Base-by-base conservation (phyloP, 2,329 filamentous ascomycete genomes). In the Canariomyces notabilis region DNA sequence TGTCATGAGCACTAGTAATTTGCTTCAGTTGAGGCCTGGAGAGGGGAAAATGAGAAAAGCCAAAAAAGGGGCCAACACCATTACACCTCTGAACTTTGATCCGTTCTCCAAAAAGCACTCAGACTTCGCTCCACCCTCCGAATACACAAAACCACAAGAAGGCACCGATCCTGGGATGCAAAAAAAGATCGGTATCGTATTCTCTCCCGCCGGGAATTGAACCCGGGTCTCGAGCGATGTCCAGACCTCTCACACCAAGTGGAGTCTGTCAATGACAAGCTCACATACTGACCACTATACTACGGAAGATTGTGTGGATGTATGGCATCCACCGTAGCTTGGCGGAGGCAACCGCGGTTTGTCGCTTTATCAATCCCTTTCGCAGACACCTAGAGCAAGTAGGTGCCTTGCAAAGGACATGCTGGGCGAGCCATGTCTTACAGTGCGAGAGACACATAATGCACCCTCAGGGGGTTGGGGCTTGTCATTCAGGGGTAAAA, bases 231-330 rank as follows among this genome's bases (percentile, higher is more conserved):
- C 42, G 47, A 46, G 38, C 42, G 39, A 33, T n/a, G 38, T 36
- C 16, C 15, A 22, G 8, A 29, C 26, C 14, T 12, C 19, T 23
- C n/a, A n/a, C n/a, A n/a, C n/a, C n/a, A n/a, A n/a, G 5, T 5
- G 14, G 5, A 33, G 39, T 14, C 26, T 11, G 31, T n/a, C n/a
- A 15, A 29, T 43, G 31, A 42, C 38, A 42, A 42, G 38, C 42
- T 46, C 38, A 45, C 37, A 46, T 36, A 49, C 35, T 42, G 31
- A 46, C 39, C 42, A 42, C 44, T 49, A 45, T 41, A 39, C 38
- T 45, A 49, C 42, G 29, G 37, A 45, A 46, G 29, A 49, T 8
- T n/a, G n/a, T 43, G 31, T 43, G 32, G 35, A 21, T 40, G 43
- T 43, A 6, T 29, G 18, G 2, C 35, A 50, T 14, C 39, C 38